phyloP scores from a whole-genome alignment of 768 basidiomycete genomes.

The Boletus barrowsii region DNA sequence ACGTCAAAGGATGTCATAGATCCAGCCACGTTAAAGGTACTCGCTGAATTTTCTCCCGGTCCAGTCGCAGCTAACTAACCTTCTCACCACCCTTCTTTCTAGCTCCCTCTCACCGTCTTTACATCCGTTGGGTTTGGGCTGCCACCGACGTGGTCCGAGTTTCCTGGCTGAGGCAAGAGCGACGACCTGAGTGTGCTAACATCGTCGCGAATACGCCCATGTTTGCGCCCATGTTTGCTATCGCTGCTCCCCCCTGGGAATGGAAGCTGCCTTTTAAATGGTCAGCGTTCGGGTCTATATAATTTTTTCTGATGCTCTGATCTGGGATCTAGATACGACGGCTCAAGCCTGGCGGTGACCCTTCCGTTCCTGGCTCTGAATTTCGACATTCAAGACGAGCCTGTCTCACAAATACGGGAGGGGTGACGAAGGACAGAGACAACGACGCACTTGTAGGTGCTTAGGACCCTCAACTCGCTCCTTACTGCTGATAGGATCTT shows the following conservation, averaged over 20 bases:
- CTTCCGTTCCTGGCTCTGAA: conserved; percentile 30
- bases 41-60: too few species aligned
- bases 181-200: conserved; percentile 3
- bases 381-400: conserved; percentile 31
- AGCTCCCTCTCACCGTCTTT: conserved; percentile 17
- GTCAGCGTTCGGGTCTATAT: neutral
- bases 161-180: neutral
- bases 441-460: conserved; percentile 15
- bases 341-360: conserved; percentile 29
- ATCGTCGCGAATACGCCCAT: conserved; percentile 4
- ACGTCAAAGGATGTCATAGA: conserved; percentile 7
- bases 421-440: conserved; percentile 22
- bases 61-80: too few species aligned
- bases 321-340: conserved; percentile 25
- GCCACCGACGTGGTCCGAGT: conserved; percentile 12
- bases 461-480: too few species aligned
- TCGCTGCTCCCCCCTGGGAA: conserved; percentile 14
- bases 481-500: too few species aligned
- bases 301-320: neutral
- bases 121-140: conserved; percentile 20
- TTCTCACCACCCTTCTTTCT: too few species aligned
- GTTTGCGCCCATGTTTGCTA: neutral
- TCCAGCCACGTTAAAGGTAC: conserved; percentile 8
- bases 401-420: conserved; percentile 25
- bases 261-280: conserved; percentile 19